Base-by-base conservation (phyloP, 2,329 filamentous ascomycete genomes). In the Trichoderma atroviride region DNA sequence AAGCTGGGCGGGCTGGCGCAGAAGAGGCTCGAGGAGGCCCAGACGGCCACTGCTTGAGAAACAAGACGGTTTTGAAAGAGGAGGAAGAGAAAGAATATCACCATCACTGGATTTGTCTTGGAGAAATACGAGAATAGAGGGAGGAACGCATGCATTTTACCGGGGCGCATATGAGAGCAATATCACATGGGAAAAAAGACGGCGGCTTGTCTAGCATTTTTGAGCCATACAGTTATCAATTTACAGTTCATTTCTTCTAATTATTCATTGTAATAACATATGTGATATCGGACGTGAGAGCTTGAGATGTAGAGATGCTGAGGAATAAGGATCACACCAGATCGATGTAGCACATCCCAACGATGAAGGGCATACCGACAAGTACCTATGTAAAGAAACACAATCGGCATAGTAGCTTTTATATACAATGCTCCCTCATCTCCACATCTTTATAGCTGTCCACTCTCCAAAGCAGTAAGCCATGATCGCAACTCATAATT, bases 1-100 rank as follows among this genome's bases (percentile, higher is more conserved):
- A 82, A 82, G 75, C 70, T 82, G 24, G 75, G 77, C 1, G 77
- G 72, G 0, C 69, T 82, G 72, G 80, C 80, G 3, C 73, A 74
- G 73, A 78, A 79, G 74, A 74, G 74, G 29, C 71, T 72, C 19
- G 73, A 70, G 27, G 75, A 73, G 66, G 74, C 73, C 14, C 70
- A 75, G 69, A 61, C 71, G 27, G 66, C 72, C 1, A 53, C 73
- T 16, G 66, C 57, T 57, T 69, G 29, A 64, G 16, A 64, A 2
- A 37, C 33, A 1, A 37, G 9, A 33, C 14, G 7, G 19, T n/a
- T 10, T 5, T 5, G 24, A 11, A 7, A 11, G 4, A 60, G 22
- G 0, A n/a, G 27, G 35, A 31, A 31, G 29, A 31, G 29, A 11
- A 13, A 14, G 33, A 35, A 35, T 35, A 14, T 11, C 3, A 4